Conservation (phyloP, 2,329 filamentous ascomycete genomes). For the Paraphaeosphaeria minitans region DNA sequence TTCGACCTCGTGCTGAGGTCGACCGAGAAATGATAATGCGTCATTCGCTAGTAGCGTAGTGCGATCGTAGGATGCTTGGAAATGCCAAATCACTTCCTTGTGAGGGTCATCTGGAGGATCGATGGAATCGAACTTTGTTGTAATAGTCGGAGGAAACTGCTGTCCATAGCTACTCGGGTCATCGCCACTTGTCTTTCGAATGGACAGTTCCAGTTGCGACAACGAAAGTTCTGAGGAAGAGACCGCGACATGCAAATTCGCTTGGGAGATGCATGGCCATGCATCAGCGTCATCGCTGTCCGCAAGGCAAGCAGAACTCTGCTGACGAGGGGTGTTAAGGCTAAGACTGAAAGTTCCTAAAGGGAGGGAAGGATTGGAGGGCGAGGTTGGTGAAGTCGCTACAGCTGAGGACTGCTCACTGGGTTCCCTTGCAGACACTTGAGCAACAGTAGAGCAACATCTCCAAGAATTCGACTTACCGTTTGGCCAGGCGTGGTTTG, state of each 20-base stretch:
- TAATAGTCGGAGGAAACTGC: slow-evolving; percentile 21
- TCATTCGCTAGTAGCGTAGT: slow-evolving; percentile 25
- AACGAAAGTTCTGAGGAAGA: slow-evolving; percentile 17
- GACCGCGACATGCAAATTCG: slow-evolving; percentile 26
- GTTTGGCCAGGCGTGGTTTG: neutral
- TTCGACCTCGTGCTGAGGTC: neutral
- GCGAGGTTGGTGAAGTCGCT: neutral
- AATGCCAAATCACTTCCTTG: slow-evolving; percentile 23
- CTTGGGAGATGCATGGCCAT: slow-evolving; percentile 32
- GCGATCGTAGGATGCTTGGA: slow-evolving; percentile 31
- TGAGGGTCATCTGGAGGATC: neutral
- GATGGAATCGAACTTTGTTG: slow-evolving; percentile 16
- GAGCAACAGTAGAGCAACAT: neutral
- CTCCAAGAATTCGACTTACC: neutral
- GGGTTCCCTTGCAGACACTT: neutral
- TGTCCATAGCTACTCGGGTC: slow-evolving; percentile 26
- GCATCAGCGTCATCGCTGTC: slow-evolving; percentile 29
- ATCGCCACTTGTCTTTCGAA: neutral
- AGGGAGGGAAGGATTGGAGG: slow-evolving; percentile 8
- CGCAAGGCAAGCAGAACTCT: slow-evolving; percentile 34
- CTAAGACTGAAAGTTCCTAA: slow-evolving; percentile 28
- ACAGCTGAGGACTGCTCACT: slow-evolving; percentile 4
- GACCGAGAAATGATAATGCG: slow-evolving; percentile 15
- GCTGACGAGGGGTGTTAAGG: slow-evolving; percentile 26
- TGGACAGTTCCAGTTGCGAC: slow-evolving; percentile 24